A percentile compares a stretch with the other conserved stretches of the same genome.
Conservation (phyloP, 352 stramenopile species). For the Blastocystis sp. region DNA sequence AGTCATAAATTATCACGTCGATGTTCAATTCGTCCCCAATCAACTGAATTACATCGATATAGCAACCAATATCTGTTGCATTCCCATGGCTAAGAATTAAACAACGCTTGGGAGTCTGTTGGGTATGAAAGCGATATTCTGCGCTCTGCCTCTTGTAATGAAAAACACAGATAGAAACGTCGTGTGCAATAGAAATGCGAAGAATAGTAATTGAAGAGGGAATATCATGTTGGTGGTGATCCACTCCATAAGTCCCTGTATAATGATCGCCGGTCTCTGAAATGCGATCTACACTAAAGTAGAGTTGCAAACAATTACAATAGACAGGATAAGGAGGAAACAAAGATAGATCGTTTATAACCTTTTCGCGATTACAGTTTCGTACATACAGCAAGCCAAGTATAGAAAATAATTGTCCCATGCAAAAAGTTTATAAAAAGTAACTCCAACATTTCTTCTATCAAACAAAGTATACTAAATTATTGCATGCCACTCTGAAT, state of each 20-base stretch:
- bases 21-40: not conserved
- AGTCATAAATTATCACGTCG: slow-evolving; percentile 12
- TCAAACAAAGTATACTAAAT: not conserved
- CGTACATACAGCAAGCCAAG: slow-evolving; percentile 10
- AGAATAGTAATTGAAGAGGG: not conserved
- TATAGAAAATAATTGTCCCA: slow-evolving; percentile 30
- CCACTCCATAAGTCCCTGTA: slow-evolving; percentile 4
- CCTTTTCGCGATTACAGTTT: not conserved
- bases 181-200: not conserved
- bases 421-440: not conserved
- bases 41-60: not conserved
- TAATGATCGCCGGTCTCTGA: not conserved
- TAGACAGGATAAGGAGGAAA: slow-evolving; percentile 32
- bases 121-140: not conserved
- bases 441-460: not conserved
- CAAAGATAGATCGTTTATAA: not conserved
- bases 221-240: not conserved
- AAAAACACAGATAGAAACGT: not conserved
- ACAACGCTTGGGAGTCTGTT: not conserved
- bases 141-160: not conserved
- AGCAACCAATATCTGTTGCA: slow-evolving; percentile 38
- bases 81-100: slow-evolving; percentile 47
- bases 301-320: not conserved
- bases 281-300: not conserved
- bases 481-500: slow-evolving; percentile 50